These are phyloP conservation scores for Orbilia quercus DNA, from an alignment of 2,329 filamentous ascomycete species.

Conservation along the genomic window DNA sequence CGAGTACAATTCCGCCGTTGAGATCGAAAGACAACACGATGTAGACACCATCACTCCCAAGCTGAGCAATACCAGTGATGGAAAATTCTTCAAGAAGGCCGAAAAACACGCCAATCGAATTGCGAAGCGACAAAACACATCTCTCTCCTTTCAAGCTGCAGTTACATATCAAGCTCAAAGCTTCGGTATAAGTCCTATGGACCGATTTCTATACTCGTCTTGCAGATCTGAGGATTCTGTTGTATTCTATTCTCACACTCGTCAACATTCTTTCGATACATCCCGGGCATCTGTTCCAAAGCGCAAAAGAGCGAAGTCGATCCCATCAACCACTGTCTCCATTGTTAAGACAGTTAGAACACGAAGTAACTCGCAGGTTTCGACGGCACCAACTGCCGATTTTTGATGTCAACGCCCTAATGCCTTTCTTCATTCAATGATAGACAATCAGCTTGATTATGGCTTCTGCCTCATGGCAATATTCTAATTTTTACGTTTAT, in stretches of 20 bases:
- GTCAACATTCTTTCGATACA: not conserved
- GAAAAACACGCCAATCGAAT: not conserved
- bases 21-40: constrained; percentile 2
- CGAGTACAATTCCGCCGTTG: not conserved
- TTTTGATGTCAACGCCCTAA: not conserved
- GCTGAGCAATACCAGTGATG: not conserved
- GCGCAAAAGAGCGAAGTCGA: not conserved
- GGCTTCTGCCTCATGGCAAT: too few relatives aligned
- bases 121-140: not conserved
- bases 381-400: not conserved
- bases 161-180: not conserved
- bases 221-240: not conserved
- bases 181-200: constrained; percentile 12
- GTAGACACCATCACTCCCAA: not conserved
- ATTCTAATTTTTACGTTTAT: too few relatives aligned
- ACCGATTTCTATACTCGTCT: not conserved
- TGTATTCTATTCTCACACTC: not conserved
- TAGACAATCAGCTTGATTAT: too few relatives aligned
- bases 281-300: not conserved
- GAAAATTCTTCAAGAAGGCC: not conserved
- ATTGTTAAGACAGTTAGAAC: not conserved
- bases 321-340: not conserved
- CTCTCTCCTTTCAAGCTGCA: not conserved
- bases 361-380: not conserved
- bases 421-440: too few relatives aligned